Conservation (phyloP, 202 grass and related monocot genomes). For the Panicum hallii region DNA sequence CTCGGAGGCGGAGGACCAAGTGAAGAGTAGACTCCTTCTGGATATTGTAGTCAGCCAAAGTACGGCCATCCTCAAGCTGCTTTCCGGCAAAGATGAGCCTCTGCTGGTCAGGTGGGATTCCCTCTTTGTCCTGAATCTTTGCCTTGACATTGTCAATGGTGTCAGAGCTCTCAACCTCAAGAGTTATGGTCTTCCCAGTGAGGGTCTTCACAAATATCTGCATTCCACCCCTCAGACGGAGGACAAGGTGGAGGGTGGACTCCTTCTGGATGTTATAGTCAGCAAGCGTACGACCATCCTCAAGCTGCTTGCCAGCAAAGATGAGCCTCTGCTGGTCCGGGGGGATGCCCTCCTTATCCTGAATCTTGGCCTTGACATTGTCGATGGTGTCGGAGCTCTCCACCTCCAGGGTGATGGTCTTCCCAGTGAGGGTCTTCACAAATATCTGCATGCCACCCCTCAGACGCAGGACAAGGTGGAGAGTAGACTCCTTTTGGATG, state of each 20-base stretch:
- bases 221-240: slow-evolving; percentile 54
- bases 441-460: slow-evolving; percentile 64
- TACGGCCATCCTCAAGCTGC: slow-evolving; percentile 53
- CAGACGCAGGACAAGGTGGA: slow-evolving; percentile 61
- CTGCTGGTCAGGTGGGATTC: slow-evolving; percentile 45
- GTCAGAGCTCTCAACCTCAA: slow-evolving; percentile 39
- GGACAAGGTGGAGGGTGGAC: slow-evolving; percentile 62
- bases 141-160: slow-evolving; percentile 24
- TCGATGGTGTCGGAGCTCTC: slow-evolving; percentile 45
- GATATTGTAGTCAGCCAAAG: slow-evolving; percentile 56
- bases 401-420: slow-evolving; percentile 45
- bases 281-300: slow-evolving; percentile 49
- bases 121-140: slow-evolving; percentile 38
- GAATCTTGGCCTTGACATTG: slow-evolving; percentile 48
- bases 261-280: slow-evolving; percentile 71
- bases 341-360: slow-evolving; percentile 53
- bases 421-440: slow-evolving; percentile 32
- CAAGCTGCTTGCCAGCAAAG: slow-evolving; percentile 67
- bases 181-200: slow-evolving; percentile 44
- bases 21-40: slow-evolving; percentile 58
- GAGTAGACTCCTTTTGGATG: slow-evolving; percentile 68
- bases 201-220: slow-evolving; percentile 65
- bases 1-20: slow-evolving; percentile 32
- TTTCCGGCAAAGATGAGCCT: slow-evolving; percentile 60
- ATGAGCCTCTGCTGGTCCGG: slow-evolving; percentile 61